Percentiles rank a stretch among this genome's conserved stretches.
These are phyloP conservation scores for Cryptosporidium viatorum DNA, from an alignment of 169 alveolate genomes.

Conservation along the genomic window DNA sequence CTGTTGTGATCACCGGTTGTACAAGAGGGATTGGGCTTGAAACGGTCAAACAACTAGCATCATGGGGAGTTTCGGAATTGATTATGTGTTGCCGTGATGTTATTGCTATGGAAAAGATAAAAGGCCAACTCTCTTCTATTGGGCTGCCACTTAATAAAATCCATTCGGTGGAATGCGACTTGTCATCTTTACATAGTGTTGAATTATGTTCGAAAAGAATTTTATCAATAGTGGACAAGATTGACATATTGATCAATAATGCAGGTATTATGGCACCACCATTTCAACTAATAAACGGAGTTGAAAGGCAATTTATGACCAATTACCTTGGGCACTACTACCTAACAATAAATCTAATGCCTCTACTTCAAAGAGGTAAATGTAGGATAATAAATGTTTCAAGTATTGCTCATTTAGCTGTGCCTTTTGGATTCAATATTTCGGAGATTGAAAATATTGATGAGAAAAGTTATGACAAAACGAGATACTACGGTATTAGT, in stretches of 20 bases:
- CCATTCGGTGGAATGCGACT: constrained; percentile 75
- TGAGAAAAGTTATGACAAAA: constrained; percentile 13
- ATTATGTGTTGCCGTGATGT: constrained; percentile 80
- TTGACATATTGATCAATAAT: constrained; percentile 83
- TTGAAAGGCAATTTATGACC: constrained; percentile 78
- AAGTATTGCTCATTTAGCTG: constrained; percentile 74
- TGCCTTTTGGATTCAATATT: constrained; percentile 38
- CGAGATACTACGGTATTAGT: constrained; percentile 61
- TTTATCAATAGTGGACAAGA: constrained; percentile 58
- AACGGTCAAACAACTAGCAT: constrained; percentile 80
- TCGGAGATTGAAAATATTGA: constrained; percentile 33
- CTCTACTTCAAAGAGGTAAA: constrained; percentile 74
- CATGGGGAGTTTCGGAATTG: constrained; percentile 82
- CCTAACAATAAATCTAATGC: constrained; percentile 76
- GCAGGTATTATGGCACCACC: constrained; percentile 82
- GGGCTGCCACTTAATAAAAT: constrained; percentile 12
- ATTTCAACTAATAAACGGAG: constrained; percentile 56
- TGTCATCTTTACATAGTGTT: constrained; percentile 76
- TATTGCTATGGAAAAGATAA: constrained; percentile 53
- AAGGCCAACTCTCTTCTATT: constrained; percentile 24
- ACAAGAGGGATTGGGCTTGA: constrained; percentile 85
- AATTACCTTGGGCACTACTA: constrained; percentile 83
- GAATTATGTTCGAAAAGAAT: constrained; percentile 70
- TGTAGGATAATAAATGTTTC: constrained; percentile 77
- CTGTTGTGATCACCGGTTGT: constrained; percentile 81